phyloP scores from a whole-genome alignment of 768 basidiomycete species.

The Lactifluus echinatus region DNA sequence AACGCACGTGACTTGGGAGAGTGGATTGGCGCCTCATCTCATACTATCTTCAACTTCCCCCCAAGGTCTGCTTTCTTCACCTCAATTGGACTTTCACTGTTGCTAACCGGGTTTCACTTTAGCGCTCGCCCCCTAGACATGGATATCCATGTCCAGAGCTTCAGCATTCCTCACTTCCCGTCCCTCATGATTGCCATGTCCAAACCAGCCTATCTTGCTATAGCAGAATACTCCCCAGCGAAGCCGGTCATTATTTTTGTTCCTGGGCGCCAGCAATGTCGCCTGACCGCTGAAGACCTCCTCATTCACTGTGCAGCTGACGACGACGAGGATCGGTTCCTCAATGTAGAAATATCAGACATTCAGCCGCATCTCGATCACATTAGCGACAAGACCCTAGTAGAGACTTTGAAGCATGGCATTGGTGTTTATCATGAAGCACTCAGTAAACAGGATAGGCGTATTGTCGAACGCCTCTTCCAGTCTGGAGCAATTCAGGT shows the following conservation, averaged over 20 bases:
- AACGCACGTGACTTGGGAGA: conserved; percentile 95
- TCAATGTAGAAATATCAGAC: conserved; percentile 78
- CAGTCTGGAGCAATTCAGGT: conserved; percentile 93
- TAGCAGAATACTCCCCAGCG: conserved; percentile 75
- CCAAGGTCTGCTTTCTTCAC: conserved; percentile 66
- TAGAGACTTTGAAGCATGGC: conserved; percentile 79
- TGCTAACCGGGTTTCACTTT: not conserved
- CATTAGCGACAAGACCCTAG: conserved; percentile 63
- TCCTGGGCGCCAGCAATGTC: conserved; percentile 86
- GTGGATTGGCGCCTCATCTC: conserved; percentile 93
- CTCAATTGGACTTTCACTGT: too few species aligned
- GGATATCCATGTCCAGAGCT: conserved; percentile 95
- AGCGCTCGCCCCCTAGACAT: conserved; percentile 95
- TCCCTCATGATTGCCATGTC: conserved; percentile 99
- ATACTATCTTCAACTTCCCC: conserved; percentile 96
- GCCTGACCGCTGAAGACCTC: conserved; percentile 88
- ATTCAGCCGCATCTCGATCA: conserved; percentile 85
- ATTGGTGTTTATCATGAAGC: conserved; percentile 96
- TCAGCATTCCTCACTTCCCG: conserved; percentile 95
- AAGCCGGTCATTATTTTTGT: conserved; percentile 92
- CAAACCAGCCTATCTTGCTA: conserved; percentile 92
- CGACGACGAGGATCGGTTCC: conserved; percentile 74
- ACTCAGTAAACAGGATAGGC: conserved; percentile 83
- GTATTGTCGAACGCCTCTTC: conserved; percentile 87
- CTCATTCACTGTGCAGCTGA: conserved; percentile 84